These are phyloP conservation scores for Vaccinium darrowii DNA, from an alignment of 148 eudicot genomes.

Conservation along the genomic window DNA sequence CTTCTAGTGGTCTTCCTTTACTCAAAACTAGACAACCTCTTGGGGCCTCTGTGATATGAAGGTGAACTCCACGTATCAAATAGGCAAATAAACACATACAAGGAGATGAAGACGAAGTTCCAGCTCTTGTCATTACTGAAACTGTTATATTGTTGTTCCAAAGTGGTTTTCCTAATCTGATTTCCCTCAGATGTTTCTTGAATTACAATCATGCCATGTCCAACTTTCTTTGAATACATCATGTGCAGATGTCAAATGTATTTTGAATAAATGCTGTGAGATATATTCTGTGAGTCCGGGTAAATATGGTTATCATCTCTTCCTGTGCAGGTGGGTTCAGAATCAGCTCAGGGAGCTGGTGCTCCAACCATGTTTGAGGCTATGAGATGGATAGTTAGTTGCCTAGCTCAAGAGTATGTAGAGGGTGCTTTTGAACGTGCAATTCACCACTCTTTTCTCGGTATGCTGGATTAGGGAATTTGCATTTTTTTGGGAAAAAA, in stretches of 20 bases:
- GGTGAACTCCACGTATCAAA: background rate
- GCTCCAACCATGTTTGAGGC: slow-evolving; percentile 98
- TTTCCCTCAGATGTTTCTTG: background rate
- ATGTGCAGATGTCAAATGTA: background rate
- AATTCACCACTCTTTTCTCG: slow-evolving; percentile 86
- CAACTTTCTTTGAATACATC: background rate
- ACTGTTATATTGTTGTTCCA: background rate
- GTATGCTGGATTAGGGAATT: slow-evolving; percentile 30
- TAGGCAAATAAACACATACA: background rate
- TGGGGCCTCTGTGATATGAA: background rate
- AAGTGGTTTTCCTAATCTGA: background rate
- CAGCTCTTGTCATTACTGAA: background rate
- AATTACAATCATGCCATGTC: background rate
- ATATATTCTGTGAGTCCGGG: background rate
- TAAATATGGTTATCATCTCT: slow-evolving; percentile 5
- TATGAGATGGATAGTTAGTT: slow-evolving; percentile 75
- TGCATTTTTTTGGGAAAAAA: background rate
- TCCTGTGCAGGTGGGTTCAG: slow-evolving; percentile 78
- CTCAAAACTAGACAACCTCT: background rate
- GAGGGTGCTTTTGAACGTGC: slow-evolving; percentile 71
- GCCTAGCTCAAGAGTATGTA: slow-evolving; percentile 55
- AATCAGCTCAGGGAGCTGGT: slow-evolving; percentile 96
- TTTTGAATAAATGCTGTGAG: background rate
- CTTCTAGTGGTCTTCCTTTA: background rate
- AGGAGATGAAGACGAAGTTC: slow-evolving; percentile 1